A percentile compares a stretch with the other conserved stretches of the same genome.
These are phyloP conservation scores for Candida multigemmis DNA, from an alignment of 805 yeast species.

Conservation along the genomic window DNA sequence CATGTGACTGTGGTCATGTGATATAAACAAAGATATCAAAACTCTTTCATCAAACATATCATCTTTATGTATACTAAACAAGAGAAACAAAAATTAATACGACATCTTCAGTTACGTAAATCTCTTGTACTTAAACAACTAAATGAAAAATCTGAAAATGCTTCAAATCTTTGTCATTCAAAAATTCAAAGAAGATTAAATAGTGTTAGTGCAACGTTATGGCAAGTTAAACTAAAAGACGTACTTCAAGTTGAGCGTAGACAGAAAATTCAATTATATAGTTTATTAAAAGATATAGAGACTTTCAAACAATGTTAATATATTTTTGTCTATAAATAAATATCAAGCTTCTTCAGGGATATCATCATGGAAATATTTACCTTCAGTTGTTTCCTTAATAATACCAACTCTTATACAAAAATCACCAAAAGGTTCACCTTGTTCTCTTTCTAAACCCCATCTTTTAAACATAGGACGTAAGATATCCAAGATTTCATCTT, in stretches of 20 bases:
- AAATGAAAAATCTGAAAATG: constrained; percentile 12
- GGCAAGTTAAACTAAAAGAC: constrained; percentile 38
- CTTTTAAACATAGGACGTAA: constrained; percentile 83
- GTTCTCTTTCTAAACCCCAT: constrained; percentile 87
- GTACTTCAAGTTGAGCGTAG: constrained; percentile 38
- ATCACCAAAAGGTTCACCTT: constrained; percentile 94
- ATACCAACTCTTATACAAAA: constrained; percentile 82
- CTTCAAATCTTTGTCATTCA: constrained; percentile 18
- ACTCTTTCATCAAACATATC: neutral
- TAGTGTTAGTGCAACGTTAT: constrained; percentile 38
- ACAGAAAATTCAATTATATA: constrained; percentile 19
- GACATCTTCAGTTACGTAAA: constrained; percentile 13
- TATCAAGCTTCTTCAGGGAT: constrained; percentile 64
- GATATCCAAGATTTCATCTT: constrained; percentile 72
- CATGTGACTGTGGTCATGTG: constrained; percentile 2
- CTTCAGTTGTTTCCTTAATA: constrained; percentile 82
- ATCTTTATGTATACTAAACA: constrained; percentile 10
- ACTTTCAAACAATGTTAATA: neutral
- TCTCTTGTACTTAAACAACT: constrained; percentile 13
- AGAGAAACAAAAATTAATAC: constrained; percentile 29
- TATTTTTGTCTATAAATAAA: constrained; percentile 1
- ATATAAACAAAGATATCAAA: constrained; percentile 2
- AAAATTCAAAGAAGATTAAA: constrained; percentile 35
- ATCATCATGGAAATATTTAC: constrained; percentile 91
- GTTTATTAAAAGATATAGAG: constrained; percentile 16